Conservation (phyloP, 306 rosid species). For the Prunus davidiana region DNA sequence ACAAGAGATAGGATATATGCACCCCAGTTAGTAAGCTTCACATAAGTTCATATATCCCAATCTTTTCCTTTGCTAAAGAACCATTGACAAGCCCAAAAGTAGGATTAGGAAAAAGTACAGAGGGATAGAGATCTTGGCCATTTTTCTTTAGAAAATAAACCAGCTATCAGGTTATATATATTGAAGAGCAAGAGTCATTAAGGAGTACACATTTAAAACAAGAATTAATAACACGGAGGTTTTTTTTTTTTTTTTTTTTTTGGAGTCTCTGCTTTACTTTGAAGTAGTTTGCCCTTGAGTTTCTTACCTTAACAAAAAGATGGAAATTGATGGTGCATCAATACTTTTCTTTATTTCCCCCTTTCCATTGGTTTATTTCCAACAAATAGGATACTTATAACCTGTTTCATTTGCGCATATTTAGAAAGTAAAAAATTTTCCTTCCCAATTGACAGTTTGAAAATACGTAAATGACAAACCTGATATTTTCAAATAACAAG, state of each 20-base stretch:
- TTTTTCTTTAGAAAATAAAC: not conserved
- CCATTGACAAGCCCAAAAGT: slow-evolving; percentile 4
- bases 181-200: not conserved
- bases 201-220: not conserved
- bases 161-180: not conserved
- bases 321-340: not conserved
- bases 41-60: slow-evolving; percentile 7
- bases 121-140: not conserved
- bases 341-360: not conserved
- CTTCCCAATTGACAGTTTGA: no score
- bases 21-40: not conserved
- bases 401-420: no score
- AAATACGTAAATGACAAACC: no score
- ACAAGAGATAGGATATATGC: not conserved
- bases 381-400: no score
- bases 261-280: not conserved
- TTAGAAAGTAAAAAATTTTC: no score
- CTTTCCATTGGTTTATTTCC: not conserved
- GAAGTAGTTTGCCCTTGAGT: not conserved
- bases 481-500: no score
- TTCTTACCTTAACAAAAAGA: not conserved
- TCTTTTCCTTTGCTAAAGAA: not conserved
- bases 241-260: no score
- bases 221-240: not conserved
- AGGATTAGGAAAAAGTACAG: not conserved